Percentiles rank a stretch among this genome's conserved stretches.
These are phyloP conservation scores for Pseudogymnoascus sp. DNA, from an alignment of 2,329 filamentous ascomycete genomes.

Conservation along the genomic window DNA sequence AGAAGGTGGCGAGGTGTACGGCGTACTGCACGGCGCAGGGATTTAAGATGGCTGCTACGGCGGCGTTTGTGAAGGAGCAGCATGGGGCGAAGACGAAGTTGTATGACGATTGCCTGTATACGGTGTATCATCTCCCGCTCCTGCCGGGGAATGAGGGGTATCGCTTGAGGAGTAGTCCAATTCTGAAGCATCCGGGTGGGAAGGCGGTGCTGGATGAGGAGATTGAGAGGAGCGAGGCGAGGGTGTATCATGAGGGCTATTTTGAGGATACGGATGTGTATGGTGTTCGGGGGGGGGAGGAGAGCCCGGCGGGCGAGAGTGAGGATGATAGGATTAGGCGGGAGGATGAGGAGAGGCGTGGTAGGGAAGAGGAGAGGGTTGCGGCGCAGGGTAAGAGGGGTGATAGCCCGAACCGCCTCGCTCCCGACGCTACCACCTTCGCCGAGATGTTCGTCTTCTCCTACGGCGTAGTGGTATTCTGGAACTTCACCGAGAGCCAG, in stretches of 20 bases:
- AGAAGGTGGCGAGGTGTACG: slow-evolving; percentile 83
- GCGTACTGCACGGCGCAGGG: slow-evolving; percentile 95
- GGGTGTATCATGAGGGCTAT: slow-evolving; percentile 88
- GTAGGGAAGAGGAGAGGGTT: slow-evolving; percentile 31
- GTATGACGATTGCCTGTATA: slow-evolving; percentile 96
- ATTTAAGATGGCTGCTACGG: slow-evolving; percentile 83
- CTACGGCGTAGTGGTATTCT: slow-evolving; percentile 96
- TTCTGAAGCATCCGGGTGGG: slow-evolving; percentile 86
- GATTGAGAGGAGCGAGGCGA: slow-evolving; percentile 85
- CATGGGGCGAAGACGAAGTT: slow-evolving; percentile 91
- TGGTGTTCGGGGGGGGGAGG: slow-evolving; percentile 38
- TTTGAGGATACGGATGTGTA: slow-evolving; percentile 65
- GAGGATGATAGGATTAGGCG: slow-evolving; percentile 29
- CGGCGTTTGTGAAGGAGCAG: slow-evolving; percentile 77
- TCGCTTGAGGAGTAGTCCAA: slow-evolving; percentile 80
- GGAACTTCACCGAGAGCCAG: slow-evolving; percentile 95
- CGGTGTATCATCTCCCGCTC: slow-evolving; percentile 86
- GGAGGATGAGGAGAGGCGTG: slow-evolving; percentile 30
- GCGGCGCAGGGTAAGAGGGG: slow-evolving; percentile 37
- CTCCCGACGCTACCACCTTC: slow-evolving; percentile 68
- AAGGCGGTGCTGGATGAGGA: slow-evolving; percentile 91
- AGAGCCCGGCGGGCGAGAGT: slow-evolving; percentile 39
- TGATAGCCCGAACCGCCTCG: slow-evolving; percentile 52
- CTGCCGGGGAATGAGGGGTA: slow-evolving; percentile 82
- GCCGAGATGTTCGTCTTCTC: slow-evolving; percentile 97